Evolutionary conservation across 495 filamentous ascomycete species (phyloP), one percentile per base, ranked within the genome.

Genomic region (Penicillium salamii): DNA sequence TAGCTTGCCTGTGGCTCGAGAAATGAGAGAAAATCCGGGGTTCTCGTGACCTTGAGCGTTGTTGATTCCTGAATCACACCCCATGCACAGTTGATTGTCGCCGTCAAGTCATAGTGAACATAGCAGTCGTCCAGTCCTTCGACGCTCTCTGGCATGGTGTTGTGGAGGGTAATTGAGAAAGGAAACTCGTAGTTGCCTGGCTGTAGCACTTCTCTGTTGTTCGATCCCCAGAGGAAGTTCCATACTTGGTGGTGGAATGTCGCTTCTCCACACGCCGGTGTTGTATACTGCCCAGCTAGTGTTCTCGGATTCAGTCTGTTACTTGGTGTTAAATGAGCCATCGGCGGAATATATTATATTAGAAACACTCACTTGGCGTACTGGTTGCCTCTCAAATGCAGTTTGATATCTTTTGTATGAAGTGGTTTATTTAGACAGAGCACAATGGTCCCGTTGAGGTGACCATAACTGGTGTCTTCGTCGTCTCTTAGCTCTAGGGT

Each of bases 61-160:
- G 3, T 26, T 8, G 23, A 26, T 8, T 3, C 8, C 8, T 26
- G 23, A 3, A 26, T 26, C 23, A 8, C 23, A 4, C 34, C 34
- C 34, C 34, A 18, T 37, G 34, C 0, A 37, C n/a, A 15, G 34
- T 20, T 18, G 15, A 42, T 42, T n/a, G 18, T 23, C 1, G 39
- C 39, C 9, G 20, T 42, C 6, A 42, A 29, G 12, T 29, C 39
- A 7, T 42, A 42, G 14, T 11, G 39, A 26, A 42, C 26, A 15
- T 42, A 42, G 26, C 39, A 42, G 26, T 42, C 39, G 21, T 42
- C 39, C 20, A 42, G 17, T 29, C 39, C 39, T 14, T 28, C 39
- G 3, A 42, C 23, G 20, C 39, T 42, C 13, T 26, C 39, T 15
- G 39, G 39, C 13, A 29, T 20, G 20, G 19, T 42, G 13, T 29